Conservation (phyloP, 1,284 basidiomycete genomes). For the Gomphus bonarii region DNA sequence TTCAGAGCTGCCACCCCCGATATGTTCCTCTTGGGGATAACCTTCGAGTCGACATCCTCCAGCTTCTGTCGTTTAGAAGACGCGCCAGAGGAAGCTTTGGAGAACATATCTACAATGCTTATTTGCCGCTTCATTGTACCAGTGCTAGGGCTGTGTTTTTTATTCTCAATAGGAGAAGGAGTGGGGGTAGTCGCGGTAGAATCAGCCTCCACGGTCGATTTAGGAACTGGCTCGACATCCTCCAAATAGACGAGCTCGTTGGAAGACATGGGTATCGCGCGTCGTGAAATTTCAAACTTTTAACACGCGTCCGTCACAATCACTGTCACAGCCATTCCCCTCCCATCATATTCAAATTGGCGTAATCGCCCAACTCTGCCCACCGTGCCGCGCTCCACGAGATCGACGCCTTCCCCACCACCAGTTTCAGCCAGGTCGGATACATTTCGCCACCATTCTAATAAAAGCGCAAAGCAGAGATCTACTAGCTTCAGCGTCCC, state of each 20-base stretch:
- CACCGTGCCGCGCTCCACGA: conserved; percentile 63
- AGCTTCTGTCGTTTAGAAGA: conserved; percentile 34
- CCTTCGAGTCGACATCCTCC: conserved; percentile 8
- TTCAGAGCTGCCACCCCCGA: conserved; percentile 36
- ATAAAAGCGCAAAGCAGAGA: conserved; percentile 1
- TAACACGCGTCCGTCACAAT: conserved; percentile 9
- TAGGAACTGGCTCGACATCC: conserved; percentile 34
- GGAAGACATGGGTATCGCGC: not conserved
- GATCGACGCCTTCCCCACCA: conserved; percentile 66
- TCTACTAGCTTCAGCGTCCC: conserved; percentile 11
- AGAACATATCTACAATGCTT: conserved; percentile 55
- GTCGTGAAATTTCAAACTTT: not conserved
- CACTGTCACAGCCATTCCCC: not conserved
- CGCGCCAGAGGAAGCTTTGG: conserved; percentile 26
- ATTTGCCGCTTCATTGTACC: conserved; percentile 45
- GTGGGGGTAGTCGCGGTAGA: not conserved
- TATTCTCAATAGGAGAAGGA: conserved; percentile 19
- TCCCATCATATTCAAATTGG: not conserved
- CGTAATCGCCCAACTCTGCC: conserved; percentile 7
- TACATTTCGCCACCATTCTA: conserved; percentile 4
- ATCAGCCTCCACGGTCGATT: conserved; percentile 4
- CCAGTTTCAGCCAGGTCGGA: conserved; percentile 1
- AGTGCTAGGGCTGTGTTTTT: not conserved
- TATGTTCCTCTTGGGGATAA: not conserved
- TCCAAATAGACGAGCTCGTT: conserved; percentile 41